Percentiles rank a stretch among this genome's conserved stretches.
Conservation (phyloP, 176 grass and related monocot genomes). For the Luzula sylvatica region DNA sequence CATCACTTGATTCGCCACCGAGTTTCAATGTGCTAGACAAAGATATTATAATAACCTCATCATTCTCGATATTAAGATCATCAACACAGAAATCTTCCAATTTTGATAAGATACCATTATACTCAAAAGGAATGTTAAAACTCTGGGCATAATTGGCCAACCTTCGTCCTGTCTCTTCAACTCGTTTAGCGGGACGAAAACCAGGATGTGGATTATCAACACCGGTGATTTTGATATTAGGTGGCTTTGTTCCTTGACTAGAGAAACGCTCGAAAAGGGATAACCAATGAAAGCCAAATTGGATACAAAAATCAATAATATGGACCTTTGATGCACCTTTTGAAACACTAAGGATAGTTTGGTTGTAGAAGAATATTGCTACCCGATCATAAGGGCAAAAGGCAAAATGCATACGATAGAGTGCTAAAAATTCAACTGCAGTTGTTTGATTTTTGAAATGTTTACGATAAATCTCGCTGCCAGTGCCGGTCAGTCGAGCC, state of each 20-base stretch:
- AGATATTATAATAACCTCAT: constrained; percentile 33
- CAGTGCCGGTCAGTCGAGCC: constrained; percentile 33
- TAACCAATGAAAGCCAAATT: constrained; percentile 40
- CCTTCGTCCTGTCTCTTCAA: constrained; percentile 27
- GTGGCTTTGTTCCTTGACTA: background rate
- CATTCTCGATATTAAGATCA: constrained; percentile 29
- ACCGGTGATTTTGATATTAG: constrained; percentile 33
- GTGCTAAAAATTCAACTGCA: constrained; percentile 8
- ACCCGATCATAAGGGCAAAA: constrained; percentile 23
- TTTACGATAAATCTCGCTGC: constrained; percentile 20
- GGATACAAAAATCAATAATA: constrained; percentile 38
- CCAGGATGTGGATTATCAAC: constrained; percentile 34
- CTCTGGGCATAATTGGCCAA: constrained; percentile 30
- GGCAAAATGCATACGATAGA: constrained; percentile 12
- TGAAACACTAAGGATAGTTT: constrained; percentile 24
- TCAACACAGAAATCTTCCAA: constrained; percentile 33
- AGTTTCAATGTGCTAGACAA: constrained; percentile 23
- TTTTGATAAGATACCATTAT: constrained; percentile 27
- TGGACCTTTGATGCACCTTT: constrained; percentile 28
- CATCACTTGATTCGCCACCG: constrained; percentile 18
- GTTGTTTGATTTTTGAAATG: constrained; percentile 15
- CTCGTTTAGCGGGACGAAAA: constrained; percentile 22
- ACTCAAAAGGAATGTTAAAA: constrained; percentile 40
- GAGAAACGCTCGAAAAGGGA: constrained; percentile 27
- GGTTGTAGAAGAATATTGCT: constrained; percentile 14